Evolutionary conservation across 495 filamentous ascomycete genomes (phyloP), one percentile per base, ranked within the genome.

Genomic region (Penicillium lagena): DNA sequence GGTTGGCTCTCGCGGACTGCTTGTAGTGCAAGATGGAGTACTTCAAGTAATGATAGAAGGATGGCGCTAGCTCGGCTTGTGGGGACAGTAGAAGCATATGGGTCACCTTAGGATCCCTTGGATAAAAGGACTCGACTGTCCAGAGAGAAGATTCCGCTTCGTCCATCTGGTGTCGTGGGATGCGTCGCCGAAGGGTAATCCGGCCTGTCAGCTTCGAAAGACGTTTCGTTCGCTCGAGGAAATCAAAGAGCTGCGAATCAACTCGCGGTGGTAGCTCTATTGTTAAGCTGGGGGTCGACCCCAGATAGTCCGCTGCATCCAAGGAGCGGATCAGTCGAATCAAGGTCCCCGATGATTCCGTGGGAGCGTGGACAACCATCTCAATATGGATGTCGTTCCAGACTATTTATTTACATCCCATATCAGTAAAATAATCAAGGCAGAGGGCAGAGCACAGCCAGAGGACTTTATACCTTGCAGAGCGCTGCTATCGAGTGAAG

Each of bases 41-140:
- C 56, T 83, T 86, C 12, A 93, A 62, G 72, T 89, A 95, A 50
- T 94, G 86, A 48, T 78, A 90, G 55, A 83, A 95, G 2, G 78
- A 72, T 10, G 81, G 81, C 2, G 84, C 84, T 2, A 95, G 54
- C 55, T 95, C 81, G 7, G 71, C 75, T 52, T 90, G 80, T 1
- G 89, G 80, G 11, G 87, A 89, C 3, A 95, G 72, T 13, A 94
- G 58, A 27, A 95, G 72, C 9, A 94, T 75, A 62, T 94, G 87
- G 3, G 83, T 81, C 37, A 77, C 49, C 1, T 54, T 51, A 10
- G 78, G 70, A 45, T 80, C 68, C 6, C 72, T 60, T 8, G 89
- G 89, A 70, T 85, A 95, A 57, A 90, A 94, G 0, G 84, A 81
- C 62, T 95, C 89, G 10, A 93, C 65, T 30, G 86, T 82, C 43